Evolutionary conservation across 306 rosid species (phyloP).

Genomic region (Geum urbanum): DNA sequence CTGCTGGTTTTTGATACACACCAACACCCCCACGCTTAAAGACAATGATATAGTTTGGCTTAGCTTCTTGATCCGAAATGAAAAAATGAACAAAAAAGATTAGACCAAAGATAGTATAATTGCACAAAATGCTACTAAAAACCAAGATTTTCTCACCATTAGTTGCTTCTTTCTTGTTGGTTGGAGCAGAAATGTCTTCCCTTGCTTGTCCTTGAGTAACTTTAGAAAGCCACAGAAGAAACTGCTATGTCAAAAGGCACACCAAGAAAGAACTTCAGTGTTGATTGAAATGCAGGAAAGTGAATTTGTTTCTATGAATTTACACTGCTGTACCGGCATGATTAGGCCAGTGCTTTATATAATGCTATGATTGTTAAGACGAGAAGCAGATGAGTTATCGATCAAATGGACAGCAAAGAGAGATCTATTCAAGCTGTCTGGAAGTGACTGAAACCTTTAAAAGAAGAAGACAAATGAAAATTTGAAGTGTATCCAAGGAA

Average conservation of each 20-base stretch:
- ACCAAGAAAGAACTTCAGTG: conserved; percentile 16
- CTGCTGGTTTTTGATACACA: conserved; percentile 27
- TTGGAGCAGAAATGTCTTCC: conserved; percentile 30
- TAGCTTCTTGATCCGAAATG: conserved; percentile 40
- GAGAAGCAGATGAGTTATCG: conserved; percentile 27
- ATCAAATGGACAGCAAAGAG: conserved; percentile 48
- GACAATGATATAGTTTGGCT: conserved; percentile 31
- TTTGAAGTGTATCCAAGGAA: conserved; percentile 57
- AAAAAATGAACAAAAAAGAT: background rate
- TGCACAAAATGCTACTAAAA: background rate
- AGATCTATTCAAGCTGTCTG: conserved; percentile 65
- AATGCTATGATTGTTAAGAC: conserved; percentile 12
- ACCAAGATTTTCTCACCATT: conserved; percentile 39
- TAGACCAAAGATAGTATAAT: background rate
- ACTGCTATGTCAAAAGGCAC: conserved; percentile 32
- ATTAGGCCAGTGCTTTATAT: conserved; percentile 18
- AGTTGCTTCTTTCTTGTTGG: conserved; percentile 30
- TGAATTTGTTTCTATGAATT: background rate
- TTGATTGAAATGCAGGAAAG: background rate
- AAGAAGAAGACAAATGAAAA: conserved; percentile 60
- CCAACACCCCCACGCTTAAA: conserved; percentile 29
- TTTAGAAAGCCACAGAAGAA: conserved; percentile 57
- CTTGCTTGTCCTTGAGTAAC: conserved; percentile 36
- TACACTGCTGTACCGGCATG: conserved; percentile 35
- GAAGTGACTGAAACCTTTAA: conserved; percentile 32